phyloP scores from a whole-genome alignment of 2,329 filamentous ascomycete genomes.

The Teratosphaeria gauchensis region DNA sequence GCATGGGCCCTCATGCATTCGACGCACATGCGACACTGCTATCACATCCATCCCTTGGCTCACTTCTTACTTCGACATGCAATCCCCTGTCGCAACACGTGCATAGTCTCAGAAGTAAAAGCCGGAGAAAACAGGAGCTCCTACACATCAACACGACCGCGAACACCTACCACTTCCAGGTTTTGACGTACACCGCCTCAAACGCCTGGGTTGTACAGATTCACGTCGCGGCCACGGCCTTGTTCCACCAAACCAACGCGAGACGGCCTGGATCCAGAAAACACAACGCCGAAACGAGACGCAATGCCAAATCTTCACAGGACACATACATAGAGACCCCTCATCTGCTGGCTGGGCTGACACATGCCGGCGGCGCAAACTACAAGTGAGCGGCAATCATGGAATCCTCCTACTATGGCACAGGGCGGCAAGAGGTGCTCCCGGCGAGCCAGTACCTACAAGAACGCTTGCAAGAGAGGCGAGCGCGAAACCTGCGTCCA shows the following conservation, averaged over 20 bases:
- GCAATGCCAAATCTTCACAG: not conserved
- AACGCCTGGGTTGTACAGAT: not conserved
- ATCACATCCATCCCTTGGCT: not conserved
- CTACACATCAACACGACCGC: not conserved
- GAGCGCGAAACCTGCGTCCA: constrained; percentile 19
- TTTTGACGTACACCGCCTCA: not conserved
- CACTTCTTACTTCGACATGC: not conserved
- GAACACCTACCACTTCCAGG: not conserved
- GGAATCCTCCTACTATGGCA: not conserved
- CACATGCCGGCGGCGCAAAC: no score
- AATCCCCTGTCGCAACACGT: not conserved
- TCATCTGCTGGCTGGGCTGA: not conserved
- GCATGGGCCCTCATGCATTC: not conserved
- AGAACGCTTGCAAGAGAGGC: constrained; percentile 25
- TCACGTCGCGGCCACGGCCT: no score
- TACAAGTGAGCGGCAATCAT: not conserved
- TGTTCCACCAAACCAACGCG: not conserved
- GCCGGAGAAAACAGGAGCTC: not conserved
- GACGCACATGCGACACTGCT: not conserved
- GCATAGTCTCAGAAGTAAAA: not conserved
- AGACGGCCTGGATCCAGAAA: not conserved
- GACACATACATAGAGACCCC: not conserved
- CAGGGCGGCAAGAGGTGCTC: not conserved
- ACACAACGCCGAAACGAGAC: not conserved
- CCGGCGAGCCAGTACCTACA: constrained; percentile 26